Evolutionary conservation across 371 early-diverging fungal species (phyloP), one percentile per base, ranked within the genome.

Genomic region (Mucor lusitanicus): DNA sequence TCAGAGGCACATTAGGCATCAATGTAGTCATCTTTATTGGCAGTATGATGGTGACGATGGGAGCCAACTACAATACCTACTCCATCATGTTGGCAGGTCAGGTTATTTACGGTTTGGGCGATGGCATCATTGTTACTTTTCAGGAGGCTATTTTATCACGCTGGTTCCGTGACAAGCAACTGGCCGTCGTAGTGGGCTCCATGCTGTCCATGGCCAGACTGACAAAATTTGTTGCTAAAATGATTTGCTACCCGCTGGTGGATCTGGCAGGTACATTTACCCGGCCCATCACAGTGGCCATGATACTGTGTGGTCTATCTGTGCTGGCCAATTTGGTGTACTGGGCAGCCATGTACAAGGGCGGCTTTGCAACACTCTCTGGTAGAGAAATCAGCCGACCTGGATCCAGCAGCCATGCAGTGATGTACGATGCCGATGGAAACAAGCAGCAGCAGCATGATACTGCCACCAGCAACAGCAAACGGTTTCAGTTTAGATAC

Each of bases 101-200:
- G 48, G 61, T 82, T 1, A 65, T 82, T 9, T 79, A 76, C 61
- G 82, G 82, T 11, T 65, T 82, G 21, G 81, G 82, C 23, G 78
- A 76, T 17, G 81, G 79, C 8, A 75, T 81, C 69, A 74, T 78
- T 55, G 77, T 79, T 0, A 79, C 80, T 1, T 79, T 82, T 73
- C 77, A 82, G 59, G 82, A 82, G 70, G 82, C 72, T 8, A 73
- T 82, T 33, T 32, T 82, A 7, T 78, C 80, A 17, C 74, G 76
- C 42, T 82, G 82, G 82, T 82, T 82, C 58, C 68, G 82, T 35
- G 74, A 82, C 58, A 72, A 68, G 37, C 70, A 82, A 44, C 56
- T 82, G 3, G 68, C 78, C 7, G 71, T 79, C 28, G 67, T 82
- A 3, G 61, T 82, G 33, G 82, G 82, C 19, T 50, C 77, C 17